Percentiles rank a stretch among this genome's conserved stretches.
Evolutionary conservation across 768 basidiomycete genomes (phyloP).

Genomic region (Obba rivulosa): DNA sequence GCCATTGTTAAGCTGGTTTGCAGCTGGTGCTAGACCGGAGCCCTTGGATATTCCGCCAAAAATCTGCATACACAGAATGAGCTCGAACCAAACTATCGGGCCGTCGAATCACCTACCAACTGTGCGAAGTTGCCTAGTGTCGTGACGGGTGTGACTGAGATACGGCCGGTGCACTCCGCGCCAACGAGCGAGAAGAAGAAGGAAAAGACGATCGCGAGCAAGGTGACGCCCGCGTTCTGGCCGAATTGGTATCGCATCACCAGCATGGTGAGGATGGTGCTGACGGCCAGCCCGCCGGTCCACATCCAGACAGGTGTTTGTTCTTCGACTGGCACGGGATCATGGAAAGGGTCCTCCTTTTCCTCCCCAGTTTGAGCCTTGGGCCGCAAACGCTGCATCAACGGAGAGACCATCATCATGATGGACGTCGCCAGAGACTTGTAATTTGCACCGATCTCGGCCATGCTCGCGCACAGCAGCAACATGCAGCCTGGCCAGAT

Average conservation of each 20-base stretch:
- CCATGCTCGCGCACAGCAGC: constrained; percentile 14
- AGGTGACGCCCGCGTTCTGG: constrained; percentile 18
- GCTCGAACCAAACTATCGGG: too few species aligned
- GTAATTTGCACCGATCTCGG: constrained; percentile 15
- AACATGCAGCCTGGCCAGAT: constrained; percentile 20
- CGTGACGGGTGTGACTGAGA: constrained; percentile 19
- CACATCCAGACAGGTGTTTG: constrained; percentile 17
- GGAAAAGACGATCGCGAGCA: constrained; percentile 17
- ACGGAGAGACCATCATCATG: constrained; percentile 1
- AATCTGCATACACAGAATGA: constrained; percentile 2
- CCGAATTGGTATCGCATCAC: constrained; percentile 18
- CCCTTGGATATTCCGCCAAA: constrained; percentile 19
- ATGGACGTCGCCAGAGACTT: constrained; percentile 8
- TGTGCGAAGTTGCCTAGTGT: constrained; percentile 17
- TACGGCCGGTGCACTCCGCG: constrained; percentile 16
- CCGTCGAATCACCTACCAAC: constrained; percentile 4
- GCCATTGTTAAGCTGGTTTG: constrained; percentile 17
- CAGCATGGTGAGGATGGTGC: constrained; percentile 13
- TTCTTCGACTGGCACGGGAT: constrained; percentile 14
- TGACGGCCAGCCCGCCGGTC: constrained; percentile 11
- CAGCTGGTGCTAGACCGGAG: constrained; percentile 2
- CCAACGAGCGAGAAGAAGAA: constrained; percentile 20
- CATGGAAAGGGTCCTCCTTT: constrained; percentile 10
- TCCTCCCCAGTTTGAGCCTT: neutral
- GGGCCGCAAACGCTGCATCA: neutral